These are phyloP conservation scores for Protomyces macrosporus DNA, from an alignment of 1,139 yeast species.

Conservation along the genomic window DNA sequence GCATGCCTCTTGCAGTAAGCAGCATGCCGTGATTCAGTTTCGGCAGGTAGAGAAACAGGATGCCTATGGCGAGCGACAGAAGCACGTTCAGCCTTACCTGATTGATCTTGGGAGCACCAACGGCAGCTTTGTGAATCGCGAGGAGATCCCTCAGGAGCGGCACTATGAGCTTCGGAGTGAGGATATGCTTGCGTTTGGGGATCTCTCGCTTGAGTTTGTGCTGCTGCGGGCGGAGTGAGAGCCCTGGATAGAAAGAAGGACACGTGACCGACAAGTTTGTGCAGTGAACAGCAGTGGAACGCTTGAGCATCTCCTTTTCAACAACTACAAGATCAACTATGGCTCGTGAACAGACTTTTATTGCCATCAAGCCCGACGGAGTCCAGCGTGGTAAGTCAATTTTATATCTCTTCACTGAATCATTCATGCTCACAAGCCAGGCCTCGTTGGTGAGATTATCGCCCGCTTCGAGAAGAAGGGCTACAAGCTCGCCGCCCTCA, in stretches of 20 bases:
- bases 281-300: background rate
- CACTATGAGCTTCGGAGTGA: constrained; percentile 48
- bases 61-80: constrained; percentile 31
- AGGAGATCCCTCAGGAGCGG: constrained; percentile 45
- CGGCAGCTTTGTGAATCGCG: constrained; percentile 51
- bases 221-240: constrained; percentile 30
- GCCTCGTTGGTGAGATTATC: constrained; percentile 74
- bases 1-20: constrained; percentile 47
- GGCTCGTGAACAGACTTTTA: constrained; percentile 36
- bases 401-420: background rate
- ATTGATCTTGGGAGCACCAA: constrained; percentile 53
- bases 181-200: constrained; percentile 50
- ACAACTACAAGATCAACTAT: background rate
- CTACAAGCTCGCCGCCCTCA: constrained; percentile 92
- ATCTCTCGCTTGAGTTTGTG: constrained; percentile 40
- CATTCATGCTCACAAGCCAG: background rate
- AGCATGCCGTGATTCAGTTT: constrained; percentile 57
- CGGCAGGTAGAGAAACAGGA: constrained; percentile 34
- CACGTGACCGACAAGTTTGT: background rate
- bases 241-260: background rate
- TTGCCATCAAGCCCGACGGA: constrained; percentile 99
- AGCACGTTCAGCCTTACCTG: constrained; percentile 42
- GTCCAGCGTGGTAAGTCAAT: constrained; percentile 79
- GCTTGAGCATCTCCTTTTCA: background rate
- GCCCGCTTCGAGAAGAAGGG: constrained; percentile 78